These are phyloP conservation scores for Pelargonium fulgidum DNA, from an alignment of 441 rosid species.

Conservation along the genomic window DNA sequence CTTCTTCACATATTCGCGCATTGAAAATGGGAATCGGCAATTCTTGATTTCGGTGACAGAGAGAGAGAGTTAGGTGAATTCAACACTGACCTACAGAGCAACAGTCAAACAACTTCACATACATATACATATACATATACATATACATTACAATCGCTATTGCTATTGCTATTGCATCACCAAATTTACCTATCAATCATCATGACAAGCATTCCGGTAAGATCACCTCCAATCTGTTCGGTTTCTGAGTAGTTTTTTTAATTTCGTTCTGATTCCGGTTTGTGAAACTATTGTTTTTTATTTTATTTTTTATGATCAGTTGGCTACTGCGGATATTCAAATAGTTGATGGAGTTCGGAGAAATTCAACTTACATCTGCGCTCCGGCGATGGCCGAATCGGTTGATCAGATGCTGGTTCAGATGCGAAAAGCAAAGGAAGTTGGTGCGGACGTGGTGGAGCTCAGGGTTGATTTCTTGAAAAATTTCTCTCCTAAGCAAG, in stretches of 20 bases:
- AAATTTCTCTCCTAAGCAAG: slow-evolving; percentile 33
- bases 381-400: slow-evolving; percentile 43
- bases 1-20: no score
- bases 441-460: slow-evolving; percentile 47
- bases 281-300: neutral
- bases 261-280: neutral
- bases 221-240: neutral
- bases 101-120: no score
- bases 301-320: slow-evolving; percentile 21
- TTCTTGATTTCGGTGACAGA: no score
- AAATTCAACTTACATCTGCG: slow-evolving; percentile 36
- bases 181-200: neutral
- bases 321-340: slow-evolving; percentile 34
- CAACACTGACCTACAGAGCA: no score
- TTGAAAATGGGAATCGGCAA: no score
- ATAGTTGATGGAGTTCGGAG: slow-evolving; percentile 30
- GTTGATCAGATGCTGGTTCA: slow-evolving; percentile 34
- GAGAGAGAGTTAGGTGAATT: no score
- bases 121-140: no score
- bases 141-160: no score
- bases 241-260: neutral
- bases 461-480: slow-evolving; percentile 37
- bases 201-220: slow-evolving; percentile 36
- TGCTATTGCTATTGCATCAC: neutral
- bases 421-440: slow-evolving; percentile 37